Evolutionary conservation across 768 basidiomycete genomes (phyloP), one percentile per base, ranked within the genome.

Genomic region (Omphalotus guepiniiformis): DNA sequence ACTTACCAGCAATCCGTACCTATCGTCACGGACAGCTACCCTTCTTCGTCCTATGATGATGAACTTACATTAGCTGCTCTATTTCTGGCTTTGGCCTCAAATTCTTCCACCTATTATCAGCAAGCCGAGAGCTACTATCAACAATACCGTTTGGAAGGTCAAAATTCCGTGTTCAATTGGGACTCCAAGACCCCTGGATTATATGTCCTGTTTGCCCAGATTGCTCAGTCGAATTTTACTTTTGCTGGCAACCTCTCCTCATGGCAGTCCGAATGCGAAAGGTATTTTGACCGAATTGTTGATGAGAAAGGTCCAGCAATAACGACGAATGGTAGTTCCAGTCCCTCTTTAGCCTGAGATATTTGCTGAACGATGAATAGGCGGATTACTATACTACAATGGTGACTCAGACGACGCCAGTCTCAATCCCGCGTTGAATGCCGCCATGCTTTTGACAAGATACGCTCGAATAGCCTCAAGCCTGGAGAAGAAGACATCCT

Each of bases 401-500:
- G 89, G 86, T 13, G 89, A 92, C 62, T 94, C 92, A 1, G 79
- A 91, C 54, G 68, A 72, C 5, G 88, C 85, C 6, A 82, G 83
- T 49, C 71, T 94, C 29, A 94, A 94, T 58, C 91, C 92, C 21
- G 85, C 93, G 1, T 69, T 94, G 53, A 94, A 93, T 51, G 78
- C 82, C 4, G 91, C 93, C 2, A 89, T 92, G 88, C 68, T 94
- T 36, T 63, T 93, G 55, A 73, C 75, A 29, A 78, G 84, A 58
- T 95, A 89, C 63, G 83, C 85, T 3, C 67, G 44, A 26, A 22
- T 92, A 45, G 83, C 88, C 1, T 81, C 86, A 1, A 80, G 72
- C 5, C 58, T 70, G 8, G 71, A 70, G 22, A 88, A 82, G 62
- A 72, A 72, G 39, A 61, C 68, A 8, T 60, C 75, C 3, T 95